Base-by-base conservation (phyloP, 2,329 filamentous ascomycete genomes). In the Ascochyta rabiei region DNA sequence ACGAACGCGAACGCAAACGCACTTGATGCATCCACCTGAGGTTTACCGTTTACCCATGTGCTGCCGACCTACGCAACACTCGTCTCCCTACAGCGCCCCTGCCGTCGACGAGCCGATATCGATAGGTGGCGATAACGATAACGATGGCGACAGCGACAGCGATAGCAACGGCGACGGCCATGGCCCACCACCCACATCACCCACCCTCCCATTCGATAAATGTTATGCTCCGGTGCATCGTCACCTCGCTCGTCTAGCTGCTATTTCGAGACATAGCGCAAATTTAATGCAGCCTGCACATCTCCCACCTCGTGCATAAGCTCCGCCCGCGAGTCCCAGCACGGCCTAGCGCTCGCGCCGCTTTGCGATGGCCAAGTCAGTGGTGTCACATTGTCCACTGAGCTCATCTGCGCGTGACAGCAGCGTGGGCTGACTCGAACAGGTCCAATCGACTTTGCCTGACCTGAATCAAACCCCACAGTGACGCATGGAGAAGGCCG, bases 171-270 rank as follows among this genome's bases (percentile, higher is more conserved):
- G n/a, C 42, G 26, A 35, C 30, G 18, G 16, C 30, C 41, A 30
- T 15, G 12, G 12, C 12, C 52, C 37, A 49, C 24, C 18, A 16
- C 45, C 35, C 34, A 34, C 18, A n/a, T n/a, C n/a, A n/a, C n/a
- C n/a, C n/a, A n/a, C n/a, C n/a, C n/a, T n/a, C n/a, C n/a, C 70
- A 65, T 63, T 67, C 68, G 66, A 73, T 72, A 70, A 63, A 57
- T 61, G 49, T 59, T 61, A 63, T 63, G 57, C 62, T 53, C 53
- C 54, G 46, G 51, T 60, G 51, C 49, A 66, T 61, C 58, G 54
- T 61, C 53, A 56, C 51, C 51, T 56, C 53, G 43, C 44, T 56
- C 57, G 62, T 49, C 48, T 40, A 59, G 53, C 55, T 68, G 54
- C 72, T 75, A 75, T 75, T 71, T 72, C 60, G 62, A 66, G 68